Base-by-base conservation (phyloP, 2,329 filamentous ascomycete genomes). In the Xylogone sp. region DNA sequence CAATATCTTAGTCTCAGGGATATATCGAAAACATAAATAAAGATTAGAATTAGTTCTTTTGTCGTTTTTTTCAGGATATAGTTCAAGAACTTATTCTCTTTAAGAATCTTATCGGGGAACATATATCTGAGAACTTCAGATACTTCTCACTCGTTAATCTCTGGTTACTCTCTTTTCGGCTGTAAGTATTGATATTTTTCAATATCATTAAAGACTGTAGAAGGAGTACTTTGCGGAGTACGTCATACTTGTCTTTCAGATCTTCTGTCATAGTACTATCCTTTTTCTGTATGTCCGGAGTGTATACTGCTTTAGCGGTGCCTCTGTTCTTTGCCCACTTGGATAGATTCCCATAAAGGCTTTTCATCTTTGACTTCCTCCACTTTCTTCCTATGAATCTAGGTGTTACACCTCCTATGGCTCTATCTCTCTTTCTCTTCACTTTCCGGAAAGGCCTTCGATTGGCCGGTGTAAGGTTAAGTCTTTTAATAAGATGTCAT, bases 211-310 rank as follows among this genome's bases (percentile, higher is more conserved):
- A 59, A 52, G 34, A 46, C 5, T 46, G 54, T 42, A 46, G 52
- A 42, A 58, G 48, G 63, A 48, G 62, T 60, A 19, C 62, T 53
- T 21, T 61, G 55, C 45, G 62, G 46, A 51, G 21, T 61, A 46
- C 53, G 62, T 56, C 21, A 53, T 10, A n/a, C 27, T 48, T 45
- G 31, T 34, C 49, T 51, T n/a, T 57, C 29, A 18, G 21, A 39
- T 19, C 43, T 52, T 64, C 61, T n/a, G 55, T 53, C 13, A 39
- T 39, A 16, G 24, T 27, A 5, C 5, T 18, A 16, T 18, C 34
- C n/a, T 39, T 16, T 18, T 16, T 39, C 13, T 16, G 8, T 18
- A 39, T 13, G n/a, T 18, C 13, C 10, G 39, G 48, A 19, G 29
- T 49, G 34, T 52, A 54, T 5, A 45, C 21, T 48, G 39, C 24